Evolutionary conservation across 768 basidiomycete genomes (phyloP).

Genomic region (Lentinus brumalis): DNA sequence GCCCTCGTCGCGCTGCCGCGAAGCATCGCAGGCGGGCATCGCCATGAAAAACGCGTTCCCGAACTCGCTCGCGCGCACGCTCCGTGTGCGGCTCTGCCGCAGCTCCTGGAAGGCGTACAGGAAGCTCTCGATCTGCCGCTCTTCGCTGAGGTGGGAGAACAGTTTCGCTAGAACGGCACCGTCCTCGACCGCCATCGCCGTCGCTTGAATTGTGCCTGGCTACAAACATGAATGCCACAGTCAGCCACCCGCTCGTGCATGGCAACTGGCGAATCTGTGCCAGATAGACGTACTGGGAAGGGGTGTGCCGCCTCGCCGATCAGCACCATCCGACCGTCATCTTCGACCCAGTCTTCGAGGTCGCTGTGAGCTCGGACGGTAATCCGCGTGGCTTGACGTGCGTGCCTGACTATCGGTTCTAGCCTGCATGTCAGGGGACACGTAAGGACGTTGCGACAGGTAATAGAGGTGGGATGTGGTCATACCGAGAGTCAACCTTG

Average conservation of each 20-base stretch:
- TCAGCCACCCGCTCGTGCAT: not conserved
- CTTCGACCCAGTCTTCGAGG: slow-evolving; percentile 37
- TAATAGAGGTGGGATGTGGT: not conserved
- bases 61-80: slow-evolving; percentile 25
- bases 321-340: slow-evolving; percentile 31
- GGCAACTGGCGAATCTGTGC: not conserved
- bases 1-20: slow-evolving; percentile 29
- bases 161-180: slow-evolving; percentile 41
- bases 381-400: slow-evolving; percentile 20
- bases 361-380: slow-evolving; percentile 23
- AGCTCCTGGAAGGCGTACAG: slow-evolving; percentile 38
- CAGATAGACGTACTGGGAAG: slow-evolving; percentile 30
- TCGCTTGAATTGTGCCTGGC: slow-evolving; percentile 36
- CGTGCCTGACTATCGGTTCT: slow-evolving; percentile 5
- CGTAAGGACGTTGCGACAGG: not conserved
- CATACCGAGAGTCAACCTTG: slow-evolving; percentile 1
- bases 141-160: slow-evolving; percentile 35
- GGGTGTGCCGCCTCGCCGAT: slow-evolving; percentile 42
- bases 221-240: slow-evolving; percentile 19
- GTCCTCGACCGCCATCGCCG: slow-evolving; percentile 42
- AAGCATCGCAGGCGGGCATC: slow-evolving; percentile 21
- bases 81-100: slow-evolving; percentile 31
- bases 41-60: slow-evolving; percentile 24
- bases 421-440: slow-evolving; percentile 7
- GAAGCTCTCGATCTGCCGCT: slow-evolving; percentile 34